Evolutionary conservation across 1,284 basidiomycete genomes (phyloP).

Genomic region (Boletus semigastroideus): DNA sequence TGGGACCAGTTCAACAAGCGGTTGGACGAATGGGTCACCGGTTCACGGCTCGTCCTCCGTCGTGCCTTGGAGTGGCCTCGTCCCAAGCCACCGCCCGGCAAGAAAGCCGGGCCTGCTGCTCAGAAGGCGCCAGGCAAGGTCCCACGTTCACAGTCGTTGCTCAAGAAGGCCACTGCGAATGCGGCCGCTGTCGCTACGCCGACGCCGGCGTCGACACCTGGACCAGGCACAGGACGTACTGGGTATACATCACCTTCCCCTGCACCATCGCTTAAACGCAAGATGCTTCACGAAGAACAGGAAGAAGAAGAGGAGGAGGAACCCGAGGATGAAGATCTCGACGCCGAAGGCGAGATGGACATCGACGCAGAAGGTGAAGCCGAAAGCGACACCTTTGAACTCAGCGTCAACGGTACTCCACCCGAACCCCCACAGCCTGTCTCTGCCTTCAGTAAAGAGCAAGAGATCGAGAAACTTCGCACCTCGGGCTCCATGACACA

Average conservation of each 20-base stretch:
- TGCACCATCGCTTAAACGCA: slow-evolving; percentile 62
- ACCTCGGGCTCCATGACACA: slow-evolving; percentile 99
- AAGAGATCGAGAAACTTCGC: slow-evolving; percentile 97
- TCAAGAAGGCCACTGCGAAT: slow-evolving; percentile 79
- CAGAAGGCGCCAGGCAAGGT: slow-evolving; percentile 64
- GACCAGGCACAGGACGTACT: slow-evolving; percentile 40
- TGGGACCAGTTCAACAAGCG: slow-evolving; percentile 99
- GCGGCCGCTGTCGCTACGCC: slow-evolving; percentile 55
- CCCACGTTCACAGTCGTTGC: slow-evolving; percentile 53
- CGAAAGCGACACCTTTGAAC: slow-evolving; percentile 59
- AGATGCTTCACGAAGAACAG: slow-evolving; percentile 55
- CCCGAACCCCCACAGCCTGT: slow-evolving; percentile 44
- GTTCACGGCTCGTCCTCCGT: slow-evolving; percentile 79
- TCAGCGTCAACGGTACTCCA: slow-evolving; percentile 44
- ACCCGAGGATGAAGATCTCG: slow-evolving; percentile 52
- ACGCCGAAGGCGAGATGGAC: slow-evolving; percentile 52
- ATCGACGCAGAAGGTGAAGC: slow-evolving; percentile 48
- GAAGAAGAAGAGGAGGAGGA: slow-evolving; percentile 61
- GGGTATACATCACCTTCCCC: slow-evolving; percentile 58
- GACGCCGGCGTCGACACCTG: slow-evolving; percentile 50
- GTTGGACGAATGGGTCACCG: slow-evolving; percentile 97
- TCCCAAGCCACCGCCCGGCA: slow-evolving; percentile 66
- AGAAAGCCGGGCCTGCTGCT: slow-evolving; percentile 47
- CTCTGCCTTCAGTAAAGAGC: slow-evolving; percentile 85
- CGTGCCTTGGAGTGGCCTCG: slow-evolving; percentile 96